Base-by-base conservation (phyloP, 2,329 filamentous ascomycete species). In the Cadophora malorum region DNA sequence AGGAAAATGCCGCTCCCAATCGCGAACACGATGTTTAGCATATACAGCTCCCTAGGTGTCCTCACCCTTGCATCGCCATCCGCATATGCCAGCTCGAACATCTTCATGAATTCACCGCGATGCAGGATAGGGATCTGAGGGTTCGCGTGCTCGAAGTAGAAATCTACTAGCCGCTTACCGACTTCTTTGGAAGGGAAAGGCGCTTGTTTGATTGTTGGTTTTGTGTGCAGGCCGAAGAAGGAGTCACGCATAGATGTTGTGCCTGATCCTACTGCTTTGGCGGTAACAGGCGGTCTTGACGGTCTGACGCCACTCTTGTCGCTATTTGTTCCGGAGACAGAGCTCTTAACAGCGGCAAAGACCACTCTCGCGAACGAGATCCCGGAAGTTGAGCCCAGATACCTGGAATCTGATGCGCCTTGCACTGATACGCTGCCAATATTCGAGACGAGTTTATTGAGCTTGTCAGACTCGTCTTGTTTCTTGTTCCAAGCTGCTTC, bases 111-210 rank as follows among this genome's bases (percentile, higher is more conserved):
- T 74, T 97, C 93, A 38, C 87, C 90, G 47, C 92, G 89, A 77
- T 98, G 95, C 61, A 98, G 83, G 53, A 97, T 93, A 0, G 95
- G 95, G 72, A 97, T 96, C 79, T 98, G 95, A 4, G 95, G 94
- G 78, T 98, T 98, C 0, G 95, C 93, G 78, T 97, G 92, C 80
- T 97, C 93, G 79, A 98, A 98, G 79, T 97, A 98, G 47, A 97
- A 85, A 65, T 89, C 87, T 47, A 93, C 90, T 21, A 98, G 84
- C 68, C 88, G 87, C 65, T 86, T 80, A 0, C 90, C 95, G 2
- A 97, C 83, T 38, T 91, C 88, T 71, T 87, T 88, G 70, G 92
- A 88, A 0, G 96, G 96, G 74, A 98, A 97, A 0, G 89, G 85
- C 0, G 94, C 94, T 55, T 92, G 91, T 70, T 92, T 90, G 77